Base-by-base conservation (phyloP, 1,284 basidiomycete species). In the Puccinia coronata region DNA sequence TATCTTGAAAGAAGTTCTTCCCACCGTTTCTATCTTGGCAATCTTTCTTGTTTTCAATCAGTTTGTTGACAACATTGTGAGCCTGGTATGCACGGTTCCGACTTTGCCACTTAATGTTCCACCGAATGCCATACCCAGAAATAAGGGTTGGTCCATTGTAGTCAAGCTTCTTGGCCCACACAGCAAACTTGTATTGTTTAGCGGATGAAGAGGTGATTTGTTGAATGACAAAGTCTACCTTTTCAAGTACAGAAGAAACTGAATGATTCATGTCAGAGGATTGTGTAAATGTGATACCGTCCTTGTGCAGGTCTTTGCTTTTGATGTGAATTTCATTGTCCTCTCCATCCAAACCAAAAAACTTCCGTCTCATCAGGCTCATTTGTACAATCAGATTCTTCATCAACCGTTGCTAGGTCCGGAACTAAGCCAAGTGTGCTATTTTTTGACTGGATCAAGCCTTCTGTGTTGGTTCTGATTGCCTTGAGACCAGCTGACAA, bases 91-190 rank as follows among this genome's bases (percentile, higher is more conserved):
- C 43, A 43, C 43, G 43, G 16, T 43, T 16, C 6, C 43, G 43
- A 16, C 43, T 43, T 43, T 43, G 43, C 8, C 6, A 43, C 43
- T 43, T 36, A 0, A 72, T 72, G 28, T 72, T 72, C 70, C 49
- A 72, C 16, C 49, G 49, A 23, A 72, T 72, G 9, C 70, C 70
- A 72, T 72, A 72, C 20, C 70, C 70, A 5, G 70, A 25, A 72
- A 72, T 72, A 34, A 72, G 55, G 20, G 18, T 53, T 16, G 59
- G 59, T 12, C 70, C 70, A 28, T 53, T 4, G 16, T 28, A 53
- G 20, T 57, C 70, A n/a, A 53, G 34, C 20, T 31, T 34, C 2
- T 72, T 18, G 11, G 18, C 31, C n/a, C 49, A 51, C 3, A 16
- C 34, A 23, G 51, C 53, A 28, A 36, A 51, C 18, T 72, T 16